These are phyloP conservation scores for Trichosporon ovoides DNA, from an alignment of 1,284 basidiomycete genomes.

Conservation along the genomic window DNA sequence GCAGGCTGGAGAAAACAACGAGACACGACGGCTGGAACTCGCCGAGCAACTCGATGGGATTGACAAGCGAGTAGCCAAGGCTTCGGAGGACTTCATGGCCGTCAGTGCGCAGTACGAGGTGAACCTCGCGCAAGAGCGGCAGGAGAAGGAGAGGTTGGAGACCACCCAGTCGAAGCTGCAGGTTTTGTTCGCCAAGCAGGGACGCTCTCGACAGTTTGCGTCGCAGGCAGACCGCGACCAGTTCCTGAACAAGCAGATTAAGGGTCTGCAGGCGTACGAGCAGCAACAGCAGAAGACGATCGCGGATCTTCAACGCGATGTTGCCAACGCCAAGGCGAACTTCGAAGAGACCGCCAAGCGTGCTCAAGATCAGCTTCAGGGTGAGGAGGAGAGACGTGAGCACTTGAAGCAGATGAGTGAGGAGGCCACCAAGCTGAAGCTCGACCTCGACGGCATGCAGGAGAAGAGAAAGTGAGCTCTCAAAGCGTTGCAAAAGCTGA, in stretches of 20 bases:
- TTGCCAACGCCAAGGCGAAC: conserved; percentile 69
- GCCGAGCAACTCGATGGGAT: conserved; percentile 62
- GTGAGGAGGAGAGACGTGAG: conserved; percentile 64
- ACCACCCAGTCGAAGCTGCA: conserved; percentile 64
- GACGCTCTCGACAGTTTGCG: conserved; percentile 76
- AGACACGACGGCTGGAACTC: conserved; percentile 53
- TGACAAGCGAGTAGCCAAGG: conserved; percentile 58
- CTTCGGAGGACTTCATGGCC: conserved; percentile 60
- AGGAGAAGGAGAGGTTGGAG: conserved; percentile 67
- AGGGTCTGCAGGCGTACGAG: conserved; percentile 58
- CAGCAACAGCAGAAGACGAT: conserved; percentile 61
- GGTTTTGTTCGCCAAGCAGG: conserved; percentile 79
- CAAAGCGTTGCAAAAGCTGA: not conserved
- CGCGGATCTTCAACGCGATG: conserved; percentile 59
- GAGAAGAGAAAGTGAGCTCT: conserved; percentile 68
- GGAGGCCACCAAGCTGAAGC: conserved; percentile 61
- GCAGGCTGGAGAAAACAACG: conserved; percentile 62
- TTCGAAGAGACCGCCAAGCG: conserved; percentile 64
- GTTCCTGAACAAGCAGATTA: conserved; percentile 68
- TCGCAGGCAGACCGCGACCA: conserved; percentile 74
- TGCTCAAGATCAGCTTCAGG: conserved; percentile 56
- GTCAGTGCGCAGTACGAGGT: conserved; percentile 65
- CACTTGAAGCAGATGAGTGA: conserved; percentile 71
- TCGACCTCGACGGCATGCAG: conserved; percentile 63
- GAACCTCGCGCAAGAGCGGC: conserved; percentile 57